Percentiles rank a stretch among this genome's conserved stretches.
Conservation (phyloP, 352 stramenopile species). For the Globisporangium viniferum region DNA sequence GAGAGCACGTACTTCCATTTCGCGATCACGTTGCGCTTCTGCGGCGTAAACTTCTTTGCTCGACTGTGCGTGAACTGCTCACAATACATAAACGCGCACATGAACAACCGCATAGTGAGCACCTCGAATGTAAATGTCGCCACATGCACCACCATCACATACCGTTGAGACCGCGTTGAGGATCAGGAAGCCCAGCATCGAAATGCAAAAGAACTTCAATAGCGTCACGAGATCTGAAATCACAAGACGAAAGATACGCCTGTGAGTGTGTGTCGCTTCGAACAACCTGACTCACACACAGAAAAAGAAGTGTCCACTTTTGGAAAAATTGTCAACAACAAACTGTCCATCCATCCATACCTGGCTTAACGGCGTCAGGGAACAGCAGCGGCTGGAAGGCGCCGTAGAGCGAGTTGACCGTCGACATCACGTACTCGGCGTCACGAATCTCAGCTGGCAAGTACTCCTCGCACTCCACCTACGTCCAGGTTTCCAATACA, state of each 20-base stretch:
- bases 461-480: slow-evolving; percentile 41
- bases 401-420: slow-evolving; percentile 30
- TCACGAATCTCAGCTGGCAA: slow-evolving; percentile 30
- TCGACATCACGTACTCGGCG: slow-evolving; percentile 38
- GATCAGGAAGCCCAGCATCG: slow-evolving; percentile 35
- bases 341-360: slow-evolving; percentile 13
- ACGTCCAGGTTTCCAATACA: background rate
- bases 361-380: slow-evolving; percentile 21
- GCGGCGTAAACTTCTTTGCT: slow-evolving; percentile 34
- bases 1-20: slow-evolving; percentile 29
- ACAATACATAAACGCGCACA: background rate
- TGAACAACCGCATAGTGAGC: background rate
- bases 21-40: slow-evolving; percentile 31
- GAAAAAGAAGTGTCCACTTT: background rate
- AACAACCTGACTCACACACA: background rate
- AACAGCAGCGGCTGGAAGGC: slow-evolving; percentile 38
- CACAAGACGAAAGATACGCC: background rate
- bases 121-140: background rate
- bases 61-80: slow-evolving; percentile 37
- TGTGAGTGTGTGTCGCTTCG: slow-evolving; percentile 5
- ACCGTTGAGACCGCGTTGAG: slow-evolving; percentile 43
- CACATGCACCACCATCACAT: background rate
- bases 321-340: background rate
- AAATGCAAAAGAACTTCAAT: slow-evolving; percentile 35
- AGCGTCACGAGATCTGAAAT: slow-evolving; percentile 24